Evolutionary conservation across 306 rosid species (phyloP), one percentile per base, ranked within the genome.

Genomic region (Lupinus albus): DNA sequence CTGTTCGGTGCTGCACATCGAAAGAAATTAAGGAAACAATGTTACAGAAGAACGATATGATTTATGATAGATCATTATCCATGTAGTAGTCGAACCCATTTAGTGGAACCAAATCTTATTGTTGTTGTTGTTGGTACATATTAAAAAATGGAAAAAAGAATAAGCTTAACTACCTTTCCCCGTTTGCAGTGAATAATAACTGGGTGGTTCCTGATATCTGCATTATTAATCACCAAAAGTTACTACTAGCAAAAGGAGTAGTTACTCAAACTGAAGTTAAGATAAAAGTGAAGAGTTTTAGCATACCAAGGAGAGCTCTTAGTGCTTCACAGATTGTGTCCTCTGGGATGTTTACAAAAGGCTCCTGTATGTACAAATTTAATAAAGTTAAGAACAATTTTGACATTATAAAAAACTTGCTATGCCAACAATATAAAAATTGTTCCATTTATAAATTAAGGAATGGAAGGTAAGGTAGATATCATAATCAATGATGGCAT

Each of bases 201-300:
- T 0, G 99, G 99, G 79, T 90, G 99, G 83, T 94, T 94, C 84
- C 83, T 94, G 30, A 75, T 84, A 78, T 90, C 99, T 94, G 88
- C 82, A 77, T 50, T 64, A 68, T 46, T 58, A 39, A 71, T 54
- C 66, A 59, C 13, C 56, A 72, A 70, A 63, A 50, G 65, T 50
- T 44, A 79, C 21, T 45, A 25, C 33, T 54, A 13, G 45, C 74
- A 63, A 76, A 62, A 21, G 20, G 20, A 28, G 39, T 47, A 35
- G 47, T 32, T 25, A 25, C 30, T 50, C 75, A 32, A 35, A 48
- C 30, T 42, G 14, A 5, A 74, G 36, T 8, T 36, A 25, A 46
- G 67, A 44, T 18, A 50, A 66, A 36, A 46, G 42, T 18, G 14
- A 61, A 68, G 60, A 9, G 39, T 13, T 15, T 38, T 6, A 70